phyloP scores from a whole-genome alignment of 2,329 filamentous ascomycete species.

The Colletotrichum sp. region DNA sequence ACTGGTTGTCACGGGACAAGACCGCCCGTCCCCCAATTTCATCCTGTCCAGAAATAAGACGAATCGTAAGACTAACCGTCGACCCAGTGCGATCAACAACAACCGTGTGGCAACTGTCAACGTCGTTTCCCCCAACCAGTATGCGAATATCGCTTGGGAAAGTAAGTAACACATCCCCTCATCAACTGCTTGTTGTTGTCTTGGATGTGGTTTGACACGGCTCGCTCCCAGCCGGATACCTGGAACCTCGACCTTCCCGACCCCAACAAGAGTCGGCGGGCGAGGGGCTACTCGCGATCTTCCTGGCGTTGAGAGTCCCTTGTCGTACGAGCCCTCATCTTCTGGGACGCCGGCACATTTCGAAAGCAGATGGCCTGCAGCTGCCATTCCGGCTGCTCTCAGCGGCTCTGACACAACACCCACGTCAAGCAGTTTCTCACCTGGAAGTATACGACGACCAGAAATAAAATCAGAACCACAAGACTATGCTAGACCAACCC shows the following conservation, averaged over 20 bases:
- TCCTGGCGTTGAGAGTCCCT: constrained; percentile 21
- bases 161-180: constrained; percentile 23
- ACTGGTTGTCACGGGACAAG: background rate
- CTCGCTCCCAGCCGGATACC: constrained; percentile 2
- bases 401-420: background rate
- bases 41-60: background rate
- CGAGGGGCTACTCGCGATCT: background rate
- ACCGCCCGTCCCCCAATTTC: background rate
- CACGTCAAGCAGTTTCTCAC: background rate
- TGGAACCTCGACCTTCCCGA: constrained; percentile 8
- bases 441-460: background rate
- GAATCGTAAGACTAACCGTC: background rate
- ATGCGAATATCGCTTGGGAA: constrained; percentile 49
- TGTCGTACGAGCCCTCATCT: constrained; percentile 19
- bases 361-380: background rate
- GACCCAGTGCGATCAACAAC: constrained; percentile 56
- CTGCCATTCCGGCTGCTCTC: background rate
- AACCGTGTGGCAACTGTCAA: constrained; percentile 58
- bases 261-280: background rate
- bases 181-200: background rate
- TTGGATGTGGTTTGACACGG: background rate
- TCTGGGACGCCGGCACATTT: background rate
- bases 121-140: constrained; percentile 56
- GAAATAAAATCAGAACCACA: background rate
- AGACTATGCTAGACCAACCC: background rate